A percentile compares a stretch with the other conserved stretches of the same genome.
Evolutionary conservation across 2,329 filamentous ascomycete species (phyloP).

Genomic region (Penicillium sp.): DNA sequence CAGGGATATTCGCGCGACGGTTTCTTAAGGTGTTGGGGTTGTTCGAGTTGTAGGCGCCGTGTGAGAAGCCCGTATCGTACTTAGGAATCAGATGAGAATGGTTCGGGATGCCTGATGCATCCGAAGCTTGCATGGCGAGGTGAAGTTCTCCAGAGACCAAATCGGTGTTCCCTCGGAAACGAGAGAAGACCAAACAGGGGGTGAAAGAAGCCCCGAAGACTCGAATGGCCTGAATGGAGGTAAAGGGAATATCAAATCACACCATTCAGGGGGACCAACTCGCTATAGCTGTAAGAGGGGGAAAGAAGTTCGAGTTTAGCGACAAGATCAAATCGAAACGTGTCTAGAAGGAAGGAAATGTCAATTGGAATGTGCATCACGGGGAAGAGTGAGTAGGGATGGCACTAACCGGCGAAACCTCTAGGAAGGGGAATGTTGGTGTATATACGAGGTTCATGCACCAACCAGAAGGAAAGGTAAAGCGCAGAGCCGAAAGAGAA

Average conservation of each 20-base stretch:
- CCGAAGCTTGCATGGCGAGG: conserved; percentile 81
- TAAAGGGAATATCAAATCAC: conserved; percentile 13
- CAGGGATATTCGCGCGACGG: conserved; percentile 76
- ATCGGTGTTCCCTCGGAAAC: not conserved
- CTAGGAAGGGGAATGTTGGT: conserved; percentile 15
- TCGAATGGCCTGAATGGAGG: conserved; percentile 38
- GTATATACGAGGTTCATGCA: conserved; percentile 13
- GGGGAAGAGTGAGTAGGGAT: conserved; percentile 4
- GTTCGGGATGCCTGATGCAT: conserved; percentile 60
- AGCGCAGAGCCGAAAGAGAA: conserved; percentile 12
- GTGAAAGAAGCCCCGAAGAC: conserved; percentile 54
- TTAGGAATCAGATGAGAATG: conserved; percentile 57
- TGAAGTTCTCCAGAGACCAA: conserved; percentile 7
- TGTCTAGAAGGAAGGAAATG: conserved; percentile 25
- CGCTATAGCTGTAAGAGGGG: not conserved
- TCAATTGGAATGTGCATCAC: conserved; percentile 34
- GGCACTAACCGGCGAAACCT: conserved; percentile 8
- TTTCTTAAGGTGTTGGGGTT: conserved; percentile 61
- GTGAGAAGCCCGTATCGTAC: conserved; percentile 81
- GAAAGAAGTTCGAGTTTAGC: conserved; percentile 4
- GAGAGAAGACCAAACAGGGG: not conserved
- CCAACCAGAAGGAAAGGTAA: conserved; percentile 4
- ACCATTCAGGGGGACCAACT: conserved; percentile 21
- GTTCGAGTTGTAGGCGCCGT: conserved; percentile 86
- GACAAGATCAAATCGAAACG: conserved; percentile 26